Conservation (phyloP, 805 yeast species). For the Zygosaccharomyces siamensis region DNA sequence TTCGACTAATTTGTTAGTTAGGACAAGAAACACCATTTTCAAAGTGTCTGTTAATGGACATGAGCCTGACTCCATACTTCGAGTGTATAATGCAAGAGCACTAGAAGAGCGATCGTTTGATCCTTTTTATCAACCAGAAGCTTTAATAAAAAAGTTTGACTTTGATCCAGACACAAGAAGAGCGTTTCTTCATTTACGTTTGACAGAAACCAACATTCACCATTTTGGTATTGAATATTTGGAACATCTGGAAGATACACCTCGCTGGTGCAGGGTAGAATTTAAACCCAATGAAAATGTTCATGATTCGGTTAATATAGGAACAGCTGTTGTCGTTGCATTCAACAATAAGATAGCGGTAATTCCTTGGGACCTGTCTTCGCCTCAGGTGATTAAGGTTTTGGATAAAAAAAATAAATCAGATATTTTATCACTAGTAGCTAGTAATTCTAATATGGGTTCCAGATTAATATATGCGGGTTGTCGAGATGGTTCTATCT, state of each 20-base stretch:
- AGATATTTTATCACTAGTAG: conserved; percentile 13
- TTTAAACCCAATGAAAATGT: conserved; percentile 6
- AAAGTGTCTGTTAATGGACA: background rate
- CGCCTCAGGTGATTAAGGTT: background rate
- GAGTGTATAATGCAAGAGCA: background rate
- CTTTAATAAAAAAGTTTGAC: background rate
- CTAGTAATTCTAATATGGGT: background rate
- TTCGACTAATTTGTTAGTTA: background rate
- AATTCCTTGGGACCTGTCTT: background rate
- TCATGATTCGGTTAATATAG: conserved; percentile 9
- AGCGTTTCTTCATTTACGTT: background rate
- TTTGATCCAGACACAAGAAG: background rate
- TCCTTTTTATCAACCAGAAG: background rate
- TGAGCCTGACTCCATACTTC: background rate
- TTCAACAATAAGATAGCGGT: background rate
- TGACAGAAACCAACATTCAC: conserved; percentile 1
- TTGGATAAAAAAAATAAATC: conserved; percentile 9
- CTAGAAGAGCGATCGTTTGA: too few species aligned
- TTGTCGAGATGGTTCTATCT: conserved; percentile 8
- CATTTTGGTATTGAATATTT: background rate
- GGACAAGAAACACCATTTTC: background rate
- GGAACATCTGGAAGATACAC: background rate
- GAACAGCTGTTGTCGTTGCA: conserved; percentile 11
- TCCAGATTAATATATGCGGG: conserved; percentile 10
- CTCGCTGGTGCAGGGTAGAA: background rate